phyloP scores from a whole-genome alignment of 257 asterid species.

The Solanum ossicruentum region DNA sequence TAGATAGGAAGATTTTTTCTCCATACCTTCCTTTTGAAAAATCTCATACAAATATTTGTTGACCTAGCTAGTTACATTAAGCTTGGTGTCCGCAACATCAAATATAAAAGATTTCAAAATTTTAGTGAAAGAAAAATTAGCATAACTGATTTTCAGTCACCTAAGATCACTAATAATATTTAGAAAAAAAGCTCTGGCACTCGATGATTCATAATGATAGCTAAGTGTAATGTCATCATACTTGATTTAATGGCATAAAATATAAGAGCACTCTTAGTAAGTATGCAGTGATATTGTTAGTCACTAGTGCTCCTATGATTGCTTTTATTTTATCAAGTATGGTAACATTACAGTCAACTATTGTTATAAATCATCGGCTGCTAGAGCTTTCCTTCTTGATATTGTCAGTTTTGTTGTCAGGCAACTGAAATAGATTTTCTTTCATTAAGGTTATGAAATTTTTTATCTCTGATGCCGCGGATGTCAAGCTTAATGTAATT shows the following conservation, averaged over 20 bases:
- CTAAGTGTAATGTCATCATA: conserved; percentile 18
- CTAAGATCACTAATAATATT: conserved; percentile 11
- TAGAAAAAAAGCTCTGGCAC: conserved; percentile 6
- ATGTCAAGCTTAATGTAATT: conserved; percentile 9
- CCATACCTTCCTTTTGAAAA: not conserved
- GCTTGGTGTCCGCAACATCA: conserved; percentile 8
- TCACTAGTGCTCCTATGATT: conserved; percentile 9
- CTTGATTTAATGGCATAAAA: conserved; percentile 21
- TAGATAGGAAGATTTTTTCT: not conserved
- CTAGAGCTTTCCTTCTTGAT: conserved; percentile 20
- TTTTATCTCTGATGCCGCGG: conserved; percentile 12
- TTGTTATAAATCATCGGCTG: conserved; percentile 7
- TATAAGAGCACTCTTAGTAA: not conserved
- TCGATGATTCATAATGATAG: conserved; percentile 13
- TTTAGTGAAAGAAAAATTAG: conserved; percentile 7
- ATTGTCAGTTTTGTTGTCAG: conserved; percentile 12
- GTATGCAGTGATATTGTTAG: not conserved
- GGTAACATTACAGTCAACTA: conserved; percentile 23
- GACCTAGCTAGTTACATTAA: conserved; percentile 24
- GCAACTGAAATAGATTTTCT: conserved; percentile 4
- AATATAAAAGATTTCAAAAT: conserved; percentile 11
- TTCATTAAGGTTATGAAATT: conserved; percentile 13
- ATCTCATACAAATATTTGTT: conserved; percentile 2
- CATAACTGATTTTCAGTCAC: conserved; percentile 1
- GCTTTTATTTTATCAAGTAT: conserved; percentile 17